These are phyloP conservation scores for Mycena olivaceomarginata DNA, from an alignment of 768 basidiomycete genomes.

Conservation along the genomic window DNA sequence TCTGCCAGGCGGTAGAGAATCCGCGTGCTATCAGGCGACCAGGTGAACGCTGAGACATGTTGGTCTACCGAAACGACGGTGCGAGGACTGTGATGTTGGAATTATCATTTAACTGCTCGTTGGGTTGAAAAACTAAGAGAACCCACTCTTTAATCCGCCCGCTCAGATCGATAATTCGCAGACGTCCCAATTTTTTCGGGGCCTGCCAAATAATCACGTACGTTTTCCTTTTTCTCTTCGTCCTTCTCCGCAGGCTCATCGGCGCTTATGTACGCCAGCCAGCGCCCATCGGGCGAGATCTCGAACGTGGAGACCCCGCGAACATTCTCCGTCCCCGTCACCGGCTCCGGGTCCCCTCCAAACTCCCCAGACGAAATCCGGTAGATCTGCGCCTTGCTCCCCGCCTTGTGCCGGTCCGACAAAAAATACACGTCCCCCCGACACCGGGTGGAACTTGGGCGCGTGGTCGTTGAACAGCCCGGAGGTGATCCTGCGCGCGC, in stretches of 20 bases:
- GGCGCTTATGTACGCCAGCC: constrained; percentile 35
- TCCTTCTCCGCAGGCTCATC: constrained; percentile 41
- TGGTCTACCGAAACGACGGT: constrained; percentile 17
- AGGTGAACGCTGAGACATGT: constrained; percentile 34
- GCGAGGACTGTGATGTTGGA: neutral
- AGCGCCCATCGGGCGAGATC: constrained; percentile 40
- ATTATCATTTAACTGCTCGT: no score
- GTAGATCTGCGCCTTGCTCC: no score
- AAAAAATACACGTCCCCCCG: neutral
- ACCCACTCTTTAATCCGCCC: no score
- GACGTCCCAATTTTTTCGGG: no score
- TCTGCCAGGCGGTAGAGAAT: neutral
- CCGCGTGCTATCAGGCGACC: constrained; percentile 14
- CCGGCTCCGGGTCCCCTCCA: constrained; percentile 36
- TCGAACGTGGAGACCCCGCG: neutral
- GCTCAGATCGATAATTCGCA: no score
- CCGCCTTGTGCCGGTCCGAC: no score
- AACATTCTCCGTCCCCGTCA: constrained; percentile 27
- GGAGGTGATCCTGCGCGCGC: neutral
- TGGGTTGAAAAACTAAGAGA: no score
- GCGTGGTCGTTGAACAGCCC: constrained; percentile 34
- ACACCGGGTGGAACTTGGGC: constrained; percentile 34
- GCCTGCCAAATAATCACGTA: no score
- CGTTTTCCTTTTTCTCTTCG: constrained; percentile 21
- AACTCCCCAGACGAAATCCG: neutral